Conservation (phyloP, 441 rosid genomes). For the Gossypium trilobum region DNA sequence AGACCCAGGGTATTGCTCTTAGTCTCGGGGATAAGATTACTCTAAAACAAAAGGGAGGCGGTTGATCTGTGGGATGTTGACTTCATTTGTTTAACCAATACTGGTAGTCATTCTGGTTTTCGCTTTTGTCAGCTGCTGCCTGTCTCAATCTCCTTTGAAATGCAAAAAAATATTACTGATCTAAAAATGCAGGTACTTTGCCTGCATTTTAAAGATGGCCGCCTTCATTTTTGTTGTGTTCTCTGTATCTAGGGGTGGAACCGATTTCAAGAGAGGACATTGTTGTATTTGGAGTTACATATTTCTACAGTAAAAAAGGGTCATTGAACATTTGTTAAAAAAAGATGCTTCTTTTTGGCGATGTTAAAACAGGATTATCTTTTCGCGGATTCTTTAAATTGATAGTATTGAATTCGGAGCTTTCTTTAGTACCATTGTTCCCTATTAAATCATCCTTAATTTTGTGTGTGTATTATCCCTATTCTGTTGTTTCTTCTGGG, state of each 20-base stretch:
- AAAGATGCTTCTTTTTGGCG: background rate
- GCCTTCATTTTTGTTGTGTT: conserved; percentile 5
- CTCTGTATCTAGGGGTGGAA: background rate
- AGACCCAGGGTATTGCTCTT: conserved; percentile 93
- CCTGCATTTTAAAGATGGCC: background rate
- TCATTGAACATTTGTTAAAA: background rate
- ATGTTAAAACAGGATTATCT: conserved; percentile 4
- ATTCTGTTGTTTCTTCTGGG: background rate
- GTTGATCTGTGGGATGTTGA: conserved; percentile 19
- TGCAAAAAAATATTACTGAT: background rate
- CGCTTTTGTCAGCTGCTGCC: background rate
- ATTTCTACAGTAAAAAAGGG: background rate
- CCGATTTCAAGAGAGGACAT: background rate
- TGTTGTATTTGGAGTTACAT: conserved; percentile 12
- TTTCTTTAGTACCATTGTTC: background rate
- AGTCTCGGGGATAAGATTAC: conserved; percentile 92
- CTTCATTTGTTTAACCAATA: background rate
- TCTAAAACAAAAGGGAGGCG: conserved; percentile 74
- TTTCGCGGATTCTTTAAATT: background rate
- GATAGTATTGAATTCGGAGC: background rate
- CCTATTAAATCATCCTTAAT: background rate
- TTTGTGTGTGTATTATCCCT: background rate
- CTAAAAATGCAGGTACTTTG: conserved; percentile 4
- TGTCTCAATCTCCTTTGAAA: background rate
- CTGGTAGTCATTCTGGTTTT: background rate